Evolutionary conservation across 495 filamentous ascomycete genomes (phyloP), one percentile per base, ranked within the genome.

Genomic region (Talaromyces trachyspermus): DNA sequence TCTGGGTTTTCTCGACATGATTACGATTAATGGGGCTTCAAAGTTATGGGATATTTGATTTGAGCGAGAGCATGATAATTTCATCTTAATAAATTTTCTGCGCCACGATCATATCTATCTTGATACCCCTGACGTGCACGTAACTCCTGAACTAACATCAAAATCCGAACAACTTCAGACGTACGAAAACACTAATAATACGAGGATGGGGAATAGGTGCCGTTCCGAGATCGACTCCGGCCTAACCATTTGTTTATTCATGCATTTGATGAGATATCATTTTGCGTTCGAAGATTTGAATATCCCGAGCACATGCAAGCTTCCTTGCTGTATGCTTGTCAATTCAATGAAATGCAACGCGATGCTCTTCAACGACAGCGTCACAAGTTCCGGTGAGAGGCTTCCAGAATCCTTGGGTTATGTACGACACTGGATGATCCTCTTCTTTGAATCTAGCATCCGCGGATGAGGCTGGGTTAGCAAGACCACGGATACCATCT

Each of bases 121-220:
- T 20, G 65, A 67, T 2, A 67, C 67, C 3, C 68, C 70, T 14
- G 58, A 51, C 0, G 62, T 62, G 52, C 69, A 69, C 19, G 54
- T 62, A 5, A 69, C 56, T 9, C 68, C 68, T 23, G 65, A 26
- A 44, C 38, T 43, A 6, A 52, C 57, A 5, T 61, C 60, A 0
- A 64, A 71, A 53, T 69, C 70, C n/a, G 64, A 62, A 54, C 69
- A 12, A 68, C 53, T 42, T 65, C 44, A 1, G 52, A 57, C 2
- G 49, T 55, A 14, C 71, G n/a, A n/a, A n/a, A n/a, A n/a, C n/a
- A n/a, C n/a, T n/a, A n/a, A n/a, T n/a, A n/a, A n/a, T n/a, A n/a
- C n/a, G n/a, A n/a, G n/a, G n/a, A n/a, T n/a, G n/a, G n/a, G n/a
- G n/a, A n/a, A n/a, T n/a, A n/a, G n/a, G n/a, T n/a, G n/a, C n/a